Evolutionary conservation across 2,329 filamentous ascomycete genomes (phyloP), one percentile per base, ranked within the genome.

Genomic region (Magnaporthiopsis incrustans): DNA sequence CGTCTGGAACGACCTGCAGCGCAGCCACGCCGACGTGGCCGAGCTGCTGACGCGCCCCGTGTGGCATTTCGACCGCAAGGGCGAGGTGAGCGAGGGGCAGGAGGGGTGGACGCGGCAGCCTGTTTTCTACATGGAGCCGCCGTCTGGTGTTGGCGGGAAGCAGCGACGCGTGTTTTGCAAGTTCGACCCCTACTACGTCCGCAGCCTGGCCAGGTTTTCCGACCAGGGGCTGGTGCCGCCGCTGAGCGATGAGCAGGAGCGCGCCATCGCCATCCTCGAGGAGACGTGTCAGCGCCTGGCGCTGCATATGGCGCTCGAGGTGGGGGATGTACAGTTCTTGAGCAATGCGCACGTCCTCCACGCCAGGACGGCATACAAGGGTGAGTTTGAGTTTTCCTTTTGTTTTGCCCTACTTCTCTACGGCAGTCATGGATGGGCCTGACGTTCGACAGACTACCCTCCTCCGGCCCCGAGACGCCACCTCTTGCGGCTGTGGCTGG

Each of bases 61-160:
- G 67, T 96, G 92, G 92, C 95, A 96, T 78, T 94, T 96, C 74
- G 92, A 96, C 76, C 88, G 92, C 64, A 96, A 96, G 79, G 92
- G 92, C 14, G 92, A 96, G 79, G 86, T 85, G 1, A 90, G 86
- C 27, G 77, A 81, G 18, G 91, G 90, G 15, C 82, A 96, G 75
- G 85, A 93, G 64, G 86, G 87, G 65, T 96, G 87, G 77, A 90
- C 91, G 70, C 81, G 82, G 58, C 86, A 88, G 38, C 82, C 85
- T 15, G 85, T 96, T 25, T 85, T 95, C 69, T 96, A 92, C 74
- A 78, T 92, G 4, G 91, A 96, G 78, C 85, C 83, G 30, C 7
- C 30, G 30, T 30, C 30, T 30, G 30, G n/a, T n/a, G n/a, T n/a
- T 6, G 85, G 82, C 8, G 82, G 84, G 8, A 81, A 87, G 69